A percentile compares a stretch with the other conserved stretches of the same genome.
phyloP scores from a whole-genome alignment of 129 eudicot species.

The Logfia minima region DNA sequence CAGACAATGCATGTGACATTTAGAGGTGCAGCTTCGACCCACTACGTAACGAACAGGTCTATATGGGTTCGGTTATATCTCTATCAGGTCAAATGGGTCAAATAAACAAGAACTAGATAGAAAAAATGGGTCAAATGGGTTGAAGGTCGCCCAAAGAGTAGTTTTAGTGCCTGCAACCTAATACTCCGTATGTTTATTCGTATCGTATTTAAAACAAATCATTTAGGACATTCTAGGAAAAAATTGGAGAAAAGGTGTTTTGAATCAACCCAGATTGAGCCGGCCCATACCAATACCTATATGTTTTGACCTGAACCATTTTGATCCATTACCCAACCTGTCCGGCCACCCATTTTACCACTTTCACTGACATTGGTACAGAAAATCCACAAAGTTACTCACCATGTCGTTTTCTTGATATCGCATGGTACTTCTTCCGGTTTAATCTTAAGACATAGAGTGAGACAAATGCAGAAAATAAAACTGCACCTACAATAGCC shows the following conservation, averaged over 20 bases:
- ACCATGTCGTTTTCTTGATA: conserved; percentile 57
- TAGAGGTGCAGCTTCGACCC: neutral
- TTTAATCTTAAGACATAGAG: conserved; percentile 49
- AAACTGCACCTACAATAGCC: conserved; percentile 59
- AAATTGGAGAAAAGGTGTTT: neutral
- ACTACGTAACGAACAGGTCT: neutral
- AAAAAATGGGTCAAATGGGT: neutral
- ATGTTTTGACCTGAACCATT: neutral
- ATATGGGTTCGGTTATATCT: neutral
- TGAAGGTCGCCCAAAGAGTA: neutral
- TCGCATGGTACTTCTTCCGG: conserved; percentile 37
- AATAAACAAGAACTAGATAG: neutral
- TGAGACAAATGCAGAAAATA: conserved; percentile 59
- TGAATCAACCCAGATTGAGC: neutral
- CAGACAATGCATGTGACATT: neutral
- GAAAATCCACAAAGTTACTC: conserved; percentile 32
- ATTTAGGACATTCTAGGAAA: neutral
- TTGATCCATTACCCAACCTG: neutral
- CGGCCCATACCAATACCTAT: neutral
- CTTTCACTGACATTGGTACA: conserved; percentile 3
- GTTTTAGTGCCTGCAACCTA: neutral
- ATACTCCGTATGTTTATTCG: neutral
- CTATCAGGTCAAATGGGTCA: neutral
- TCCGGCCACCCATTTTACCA: neutral
- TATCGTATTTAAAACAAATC: neutral